Percentiles rank a stretch among this genome's conserved stretches.
Conservation (phyloP, 805 yeast species). For the Lipomyces spencermartinsiae region DNA sequence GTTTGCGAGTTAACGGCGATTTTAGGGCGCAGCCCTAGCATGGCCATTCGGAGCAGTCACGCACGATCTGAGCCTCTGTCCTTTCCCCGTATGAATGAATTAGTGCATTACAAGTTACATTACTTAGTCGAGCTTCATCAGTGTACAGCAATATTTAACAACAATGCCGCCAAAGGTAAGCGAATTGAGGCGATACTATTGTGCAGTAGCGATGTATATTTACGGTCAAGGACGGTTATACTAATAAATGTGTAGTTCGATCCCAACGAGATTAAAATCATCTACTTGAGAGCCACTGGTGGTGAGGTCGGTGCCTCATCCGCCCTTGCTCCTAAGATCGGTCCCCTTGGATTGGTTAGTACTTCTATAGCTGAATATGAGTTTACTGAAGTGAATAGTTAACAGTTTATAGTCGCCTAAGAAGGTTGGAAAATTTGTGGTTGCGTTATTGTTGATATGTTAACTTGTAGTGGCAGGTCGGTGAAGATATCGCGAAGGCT, state of each 20-base stretch:
- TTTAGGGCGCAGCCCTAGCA: no score
- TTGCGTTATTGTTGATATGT: neutral
- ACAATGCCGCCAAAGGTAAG: constrained; percentile 37
- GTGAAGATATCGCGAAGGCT: constrained; percentile 99
- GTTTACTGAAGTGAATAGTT: neutral
- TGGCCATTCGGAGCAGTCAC: no score
- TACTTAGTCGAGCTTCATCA: neutral
- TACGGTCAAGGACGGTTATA: neutral
- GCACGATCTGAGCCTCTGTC: neutral
- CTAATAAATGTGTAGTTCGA: constrained; percentile 64
- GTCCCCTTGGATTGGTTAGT: constrained; percentile 90
- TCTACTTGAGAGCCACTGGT: constrained; percentile 99
- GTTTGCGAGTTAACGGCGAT: no score
- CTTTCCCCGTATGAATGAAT: neutral
- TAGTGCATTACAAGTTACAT: neutral
- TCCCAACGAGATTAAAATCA: constrained; percentile 97
- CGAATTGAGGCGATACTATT: neutral
- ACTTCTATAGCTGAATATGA: neutral
- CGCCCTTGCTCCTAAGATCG: constrained; percentile 99
- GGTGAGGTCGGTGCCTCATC: constrained; percentile 99
- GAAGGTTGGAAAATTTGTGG: constrained; percentile 86
- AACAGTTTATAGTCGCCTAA: constrained; percentile 24
- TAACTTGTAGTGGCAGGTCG: constrained; percentile 77
- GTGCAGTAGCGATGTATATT: neutral
- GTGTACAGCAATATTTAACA: constrained; percentile 12